Evolutionary conservation across 768 basidiomycete genomes (phyloP).

Genomic region (Tulasnella sp.): DNA sequence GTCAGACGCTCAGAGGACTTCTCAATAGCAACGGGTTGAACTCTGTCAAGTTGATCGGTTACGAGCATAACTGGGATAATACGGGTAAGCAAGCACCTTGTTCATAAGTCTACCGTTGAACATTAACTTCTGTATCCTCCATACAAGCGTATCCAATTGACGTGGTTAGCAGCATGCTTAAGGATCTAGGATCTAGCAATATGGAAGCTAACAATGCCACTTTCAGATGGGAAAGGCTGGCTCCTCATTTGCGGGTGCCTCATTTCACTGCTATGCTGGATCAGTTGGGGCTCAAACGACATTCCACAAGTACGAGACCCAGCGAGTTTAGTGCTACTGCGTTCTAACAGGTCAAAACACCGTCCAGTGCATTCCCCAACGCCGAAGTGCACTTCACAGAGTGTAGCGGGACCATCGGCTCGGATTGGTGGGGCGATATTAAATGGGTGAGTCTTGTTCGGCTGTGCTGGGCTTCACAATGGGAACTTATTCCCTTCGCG

Average conservation of each 20-base stretch:
- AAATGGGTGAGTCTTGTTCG: constrained; percentile 46
- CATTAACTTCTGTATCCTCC: constrained; percentile 29
- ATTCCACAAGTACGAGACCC: constrained; percentile 42
- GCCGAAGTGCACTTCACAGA: constrained; percentile 60
- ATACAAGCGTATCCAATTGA: constrained; percentile 51
- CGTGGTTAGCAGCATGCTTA: constrained; percentile 40
- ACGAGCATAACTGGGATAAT: constrained; percentile 71
- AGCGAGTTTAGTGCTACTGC: neutral
- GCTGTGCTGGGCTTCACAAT: neutral
- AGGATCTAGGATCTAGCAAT: neutral
- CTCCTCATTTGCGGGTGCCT: constrained; percentile 46
- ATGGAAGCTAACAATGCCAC: neutral
- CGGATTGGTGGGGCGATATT: constrained; percentile 77
- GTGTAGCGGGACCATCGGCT: constrained; percentile 60
- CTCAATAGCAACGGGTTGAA: constrained; percentile 61
- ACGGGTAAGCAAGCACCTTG: constrained; percentile 34
- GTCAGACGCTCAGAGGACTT: constrained; percentile 50
- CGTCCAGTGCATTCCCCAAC: constrained; percentile 44
- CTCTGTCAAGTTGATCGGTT: constrained; percentile 42
- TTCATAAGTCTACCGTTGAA: neutral
- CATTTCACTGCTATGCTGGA: constrained; percentile 71
- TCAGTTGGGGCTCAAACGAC: constrained; percentile 49
- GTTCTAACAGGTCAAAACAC: neutral
- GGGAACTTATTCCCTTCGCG: constrained; percentile 44
- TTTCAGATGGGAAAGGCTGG: constrained; percentile 26